A percentile compares a stretch with the other conserved stretches of the same genome.
Conservation (phyloP, 78 protist species). For the Dictyostelium discoideum region DNA sequence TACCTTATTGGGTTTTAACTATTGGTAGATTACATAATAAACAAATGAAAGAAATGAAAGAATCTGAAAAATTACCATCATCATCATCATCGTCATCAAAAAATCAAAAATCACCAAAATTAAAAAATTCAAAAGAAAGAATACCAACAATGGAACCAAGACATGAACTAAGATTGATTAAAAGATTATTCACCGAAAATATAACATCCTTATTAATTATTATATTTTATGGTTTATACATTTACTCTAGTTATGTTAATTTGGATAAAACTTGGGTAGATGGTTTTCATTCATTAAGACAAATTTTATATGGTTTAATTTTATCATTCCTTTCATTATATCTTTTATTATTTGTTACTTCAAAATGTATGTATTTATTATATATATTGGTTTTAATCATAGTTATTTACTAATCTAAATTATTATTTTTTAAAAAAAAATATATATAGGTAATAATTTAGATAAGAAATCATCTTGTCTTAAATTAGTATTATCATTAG, state of each 20-base stretch:
- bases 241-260: background rate
- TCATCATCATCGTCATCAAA: background rate
- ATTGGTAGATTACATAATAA: slow-evolving; percentile 68
- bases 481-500: background rate
- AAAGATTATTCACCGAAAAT: background rate
- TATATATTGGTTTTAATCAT: background rate
- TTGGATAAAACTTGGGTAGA: slow-evolving; percentile 26
- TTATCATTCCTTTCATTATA: slow-evolving; percentile 36
- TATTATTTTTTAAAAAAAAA: too few species aligned
- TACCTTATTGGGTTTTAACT: slow-evolving; percentile 55
- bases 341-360: slow-evolving; percentile 10
- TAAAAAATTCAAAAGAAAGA: background rate
- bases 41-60: background rate
- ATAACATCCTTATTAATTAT: background rate
- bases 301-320: slow-evolving; percentile 51
- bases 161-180: background rate
- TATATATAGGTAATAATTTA: slow-evolving; percentile 5
- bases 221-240: slow-evolving; percentile 1
- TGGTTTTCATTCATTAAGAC: slow-evolving; percentile 63
- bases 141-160: background rate
- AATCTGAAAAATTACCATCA: background rate
- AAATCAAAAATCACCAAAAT: background rate
- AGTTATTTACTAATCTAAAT: too few species aligned
- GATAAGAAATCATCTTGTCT: slow-evolving; percentile 21
- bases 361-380: slow-evolving; percentile 11